Percentiles rank a stretch among this genome's conserved stretches.
These are phyloP conservation scores for Dendrocalamus sinicus DNA, from an alignment of 176 grass and related monocot genomes.

Conservation along the genomic window DNA sequence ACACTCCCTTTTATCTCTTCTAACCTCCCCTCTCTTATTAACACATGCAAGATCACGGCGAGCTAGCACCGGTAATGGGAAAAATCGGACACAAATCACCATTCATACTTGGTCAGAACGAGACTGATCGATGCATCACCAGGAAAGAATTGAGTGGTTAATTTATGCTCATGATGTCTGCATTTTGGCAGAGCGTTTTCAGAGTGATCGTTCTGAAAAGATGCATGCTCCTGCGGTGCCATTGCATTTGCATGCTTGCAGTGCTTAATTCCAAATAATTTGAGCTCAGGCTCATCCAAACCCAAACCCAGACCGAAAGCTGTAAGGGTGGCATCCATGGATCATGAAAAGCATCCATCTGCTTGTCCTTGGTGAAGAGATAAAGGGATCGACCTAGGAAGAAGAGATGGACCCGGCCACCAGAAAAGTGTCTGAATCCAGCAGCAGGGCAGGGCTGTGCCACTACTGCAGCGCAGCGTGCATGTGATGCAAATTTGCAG, in stretches of 20 bases:
- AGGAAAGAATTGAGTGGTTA: background rate
- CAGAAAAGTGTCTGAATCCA: constrained; percentile 4
- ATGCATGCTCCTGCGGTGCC: background rate
- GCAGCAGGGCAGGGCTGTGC: background rate
- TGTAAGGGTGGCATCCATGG: background rate
- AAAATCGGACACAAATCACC: background rate
- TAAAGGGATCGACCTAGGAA: background rate
- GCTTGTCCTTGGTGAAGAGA: background rate
- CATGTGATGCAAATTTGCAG: background rate
- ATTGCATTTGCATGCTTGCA: background rate
- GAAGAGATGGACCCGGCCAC: background rate
- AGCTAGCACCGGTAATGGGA: background rate
- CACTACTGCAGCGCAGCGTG: background rate
- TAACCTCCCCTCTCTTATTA: background rate
- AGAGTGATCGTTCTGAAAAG: background rate
- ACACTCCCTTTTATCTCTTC: background rate
- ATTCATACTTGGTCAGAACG: background rate
- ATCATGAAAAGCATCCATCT: background rate
- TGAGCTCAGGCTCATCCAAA: background rate
- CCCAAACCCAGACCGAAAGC: background rate
- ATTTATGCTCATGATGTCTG: background rate
- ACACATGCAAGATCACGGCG: constrained; percentile 15
- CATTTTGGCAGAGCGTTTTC: background rate
- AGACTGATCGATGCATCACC: background rate
- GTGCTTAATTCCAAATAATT: background rate